Evolutionary conservation across 148 eudicot genomes (phyloP).

Genomic region (Fagopyrum esculentum): DNA sequence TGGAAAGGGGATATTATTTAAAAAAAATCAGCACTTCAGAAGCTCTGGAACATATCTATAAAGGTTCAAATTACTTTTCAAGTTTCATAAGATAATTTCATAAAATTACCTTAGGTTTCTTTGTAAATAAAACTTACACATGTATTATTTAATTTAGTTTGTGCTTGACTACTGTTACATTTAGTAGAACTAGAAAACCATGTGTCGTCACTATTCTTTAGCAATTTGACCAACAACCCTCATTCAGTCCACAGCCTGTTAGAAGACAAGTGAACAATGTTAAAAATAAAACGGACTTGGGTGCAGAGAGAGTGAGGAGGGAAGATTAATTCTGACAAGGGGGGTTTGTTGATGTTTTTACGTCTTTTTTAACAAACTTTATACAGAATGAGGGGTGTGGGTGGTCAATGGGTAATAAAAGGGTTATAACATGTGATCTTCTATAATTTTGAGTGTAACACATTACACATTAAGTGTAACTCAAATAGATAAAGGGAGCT

Average conservation of each 20-base stretch:
- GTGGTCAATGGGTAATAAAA: not conserved
- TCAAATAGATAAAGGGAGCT: not conserved
- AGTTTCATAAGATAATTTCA: not conserved
- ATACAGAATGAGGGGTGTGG: not conserved
- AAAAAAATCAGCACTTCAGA: not conserved
- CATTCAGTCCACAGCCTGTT: not conserved
- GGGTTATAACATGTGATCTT: not conserved
- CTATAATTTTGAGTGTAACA: not conserved
- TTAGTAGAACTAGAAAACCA: not conserved
- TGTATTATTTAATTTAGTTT: too few relatives aligned
- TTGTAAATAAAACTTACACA: not conserved
- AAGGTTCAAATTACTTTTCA: not conserved
- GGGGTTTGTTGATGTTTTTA: not conserved
- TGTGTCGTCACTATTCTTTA: not conserved
- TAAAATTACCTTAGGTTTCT: not conserved
- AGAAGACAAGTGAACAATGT: not conserved
- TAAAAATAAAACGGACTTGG: not conserved
- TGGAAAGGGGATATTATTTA: not conserved
- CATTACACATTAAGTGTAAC: not conserved
- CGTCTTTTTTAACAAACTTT: not conserved
- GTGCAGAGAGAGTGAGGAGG: not conserved
- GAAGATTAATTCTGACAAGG: not conserved
- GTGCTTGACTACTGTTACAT: not conserved
- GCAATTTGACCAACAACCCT: not conserved
- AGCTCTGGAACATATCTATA: not conserved